Conservation (phyloP, 2,329 filamentous ascomycete species). For the Exophiala mesophila region DNA sequence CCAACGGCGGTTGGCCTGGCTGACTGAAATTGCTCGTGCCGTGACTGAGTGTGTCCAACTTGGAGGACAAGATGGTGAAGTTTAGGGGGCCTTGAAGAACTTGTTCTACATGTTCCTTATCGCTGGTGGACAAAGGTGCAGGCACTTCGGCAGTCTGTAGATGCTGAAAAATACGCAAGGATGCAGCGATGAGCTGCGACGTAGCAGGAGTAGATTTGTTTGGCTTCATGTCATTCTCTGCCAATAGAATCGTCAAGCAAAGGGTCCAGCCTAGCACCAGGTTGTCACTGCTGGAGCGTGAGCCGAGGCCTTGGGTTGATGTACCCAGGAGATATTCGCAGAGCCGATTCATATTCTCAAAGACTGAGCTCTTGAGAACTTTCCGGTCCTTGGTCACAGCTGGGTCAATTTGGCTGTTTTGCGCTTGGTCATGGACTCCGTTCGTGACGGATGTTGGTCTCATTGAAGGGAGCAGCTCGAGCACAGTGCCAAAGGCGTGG, state of each 20-base stretch:
- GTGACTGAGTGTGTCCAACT: conserved; percentile 1
- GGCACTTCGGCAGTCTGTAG: background rate
- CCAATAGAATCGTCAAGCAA: conserved; percentile 11
- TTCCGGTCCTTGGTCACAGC: conserved; percentile 1
- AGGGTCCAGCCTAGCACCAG: conserved; percentile 18
- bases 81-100: background rate
- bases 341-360: conserved; percentile 11
- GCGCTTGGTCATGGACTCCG: conserved; percentile 7
- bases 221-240: conserved; percentile 19
- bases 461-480: conserved; percentile 11
- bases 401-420: conserved; percentile 4
- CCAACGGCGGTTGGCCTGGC: background rate
- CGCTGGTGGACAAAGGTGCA: background rate
- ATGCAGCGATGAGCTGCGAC: conserved; percentile 5
- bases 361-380: conserved; percentile 1
- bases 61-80: conserved; percentile 1
- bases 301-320: background rate
- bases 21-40: background rate
- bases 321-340: conserved; percentile 7
- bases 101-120: background rate
- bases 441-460: conserved; percentile 5
- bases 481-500: conserved; percentile 12
- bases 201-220: conserved; percentile 2
- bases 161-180: conserved; percentile 7
- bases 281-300: conserved; percentile 10